Evolutionary conservation across 2,329 filamentous ascomycete genomes (phyloP).

Genomic region (Aspergillus tanneri): DNA sequence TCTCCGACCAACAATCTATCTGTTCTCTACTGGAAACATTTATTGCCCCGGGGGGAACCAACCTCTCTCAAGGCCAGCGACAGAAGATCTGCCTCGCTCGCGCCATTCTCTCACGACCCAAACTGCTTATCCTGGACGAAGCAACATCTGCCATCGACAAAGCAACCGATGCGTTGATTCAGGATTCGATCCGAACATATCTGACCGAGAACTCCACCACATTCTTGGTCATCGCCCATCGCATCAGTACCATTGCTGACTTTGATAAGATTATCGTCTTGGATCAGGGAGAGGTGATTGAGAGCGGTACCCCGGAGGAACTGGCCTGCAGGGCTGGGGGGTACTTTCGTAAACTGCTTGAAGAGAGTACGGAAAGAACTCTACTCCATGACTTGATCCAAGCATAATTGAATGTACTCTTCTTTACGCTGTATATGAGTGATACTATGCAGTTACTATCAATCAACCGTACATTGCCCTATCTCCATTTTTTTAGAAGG

Average conservation of each 20-base stretch:
- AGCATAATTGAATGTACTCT: too few species aligned
- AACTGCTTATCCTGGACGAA: constrained; percentile 79
- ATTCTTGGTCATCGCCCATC: constrained; percentile 72
- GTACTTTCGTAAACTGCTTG: background rate
- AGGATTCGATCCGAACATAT: constrained; percentile 70
- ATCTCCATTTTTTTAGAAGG: too few species aligned
- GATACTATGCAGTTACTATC: too few species aligned
- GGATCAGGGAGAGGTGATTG: constrained; percentile 65
- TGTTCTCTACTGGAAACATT: too few species aligned
- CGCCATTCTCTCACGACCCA: constrained; percentile 66
- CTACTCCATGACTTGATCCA: too few species aligned
- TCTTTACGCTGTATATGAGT: too few species aligned
- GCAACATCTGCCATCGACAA: constrained; percentile 78
- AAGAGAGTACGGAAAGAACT: background rate
- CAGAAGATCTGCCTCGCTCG: constrained; percentile 34
- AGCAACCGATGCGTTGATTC: constrained; percentile 71
- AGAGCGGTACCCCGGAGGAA: constrained; percentile 65
- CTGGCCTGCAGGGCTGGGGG: constrained; percentile 46
- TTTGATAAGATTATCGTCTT: constrained; percentile 74
- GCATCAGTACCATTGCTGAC: constrained; percentile 73
- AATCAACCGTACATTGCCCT: too few species aligned
- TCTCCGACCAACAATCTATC: too few species aligned
- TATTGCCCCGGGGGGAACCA: constrained; percentile 32
- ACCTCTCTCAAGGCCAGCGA: constrained; percentile 43
- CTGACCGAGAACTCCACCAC: constrained; percentile 62